Base-by-base conservation (phyloP, 805 yeast genomes). In the Yueomyces sinensis region DNA sequence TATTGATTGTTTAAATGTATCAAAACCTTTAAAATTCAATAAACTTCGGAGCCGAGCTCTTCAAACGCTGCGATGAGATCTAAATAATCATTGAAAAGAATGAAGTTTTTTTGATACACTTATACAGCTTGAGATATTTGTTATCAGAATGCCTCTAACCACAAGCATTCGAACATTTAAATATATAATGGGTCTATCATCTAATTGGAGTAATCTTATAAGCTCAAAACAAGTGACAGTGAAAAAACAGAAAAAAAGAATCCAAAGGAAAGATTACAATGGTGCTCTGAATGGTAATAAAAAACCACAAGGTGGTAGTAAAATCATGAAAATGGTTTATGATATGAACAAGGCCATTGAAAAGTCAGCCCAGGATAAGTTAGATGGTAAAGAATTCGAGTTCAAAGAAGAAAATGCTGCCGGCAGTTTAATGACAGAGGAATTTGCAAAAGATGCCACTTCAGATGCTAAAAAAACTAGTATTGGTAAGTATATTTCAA, bases 401-500 rank as follows among this genome's bases (percentile, higher is more conserved):
- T 49, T 51, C 28, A 42, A 42, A 27, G 17, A 23, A 3, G 35
- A 30, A 17, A 18, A 27, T 3, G 27, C 15, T 13, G 30, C 17
- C 4, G 32, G 34, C 4, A 18, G 33, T 5, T 19, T 5, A 5
- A 24, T 28, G 16, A 22, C 31, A 14, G 32, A 32, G 15, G 31
- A 30, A 27, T 19, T 24, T n/a, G 30, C 4, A 29, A 25, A 32
- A 13, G 31, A 33, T 19, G 32, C 35, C 5, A 29, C 27, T 7
- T 29, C 31, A 13, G 30, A 16, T 14, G 30, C 19, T 17, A 50
- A 48, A 29, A 59, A 67, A 38, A 58, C 53, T 34, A 66, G 68
- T 30, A 61, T 74, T 1, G 95, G 95, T 1, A 79, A 70, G 46
- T 86, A 70, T 44, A 39, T 86, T 2, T 83, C 95, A 1, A 72